phyloP scores from a whole-genome alignment of 164 flowering plant species.

The Litsea cubeba region DNA sequence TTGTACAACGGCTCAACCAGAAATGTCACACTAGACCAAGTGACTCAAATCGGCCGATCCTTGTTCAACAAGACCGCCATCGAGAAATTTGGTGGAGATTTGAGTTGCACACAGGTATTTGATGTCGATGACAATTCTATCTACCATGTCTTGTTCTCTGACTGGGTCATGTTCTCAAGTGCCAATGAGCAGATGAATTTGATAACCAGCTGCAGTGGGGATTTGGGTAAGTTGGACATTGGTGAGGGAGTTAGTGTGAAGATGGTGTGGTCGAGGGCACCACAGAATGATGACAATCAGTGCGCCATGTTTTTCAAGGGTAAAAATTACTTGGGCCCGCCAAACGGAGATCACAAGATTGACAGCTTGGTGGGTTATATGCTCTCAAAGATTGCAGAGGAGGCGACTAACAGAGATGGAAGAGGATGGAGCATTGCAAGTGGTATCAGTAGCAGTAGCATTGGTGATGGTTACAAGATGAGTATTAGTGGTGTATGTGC shows the following conservation, averaged over 20 bases:
- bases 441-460: neutral
- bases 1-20: conserved; percentile 7
- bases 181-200: conserved; percentile 2
- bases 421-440: conserved; percentile 13
- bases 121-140: conserved; percentile 6
- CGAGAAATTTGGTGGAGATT: neutral
- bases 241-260: conserved; percentile 5
- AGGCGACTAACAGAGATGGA: conserved; percentile 14
- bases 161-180: conserved; percentile 4
- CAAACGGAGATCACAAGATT: conserved; percentile 11
- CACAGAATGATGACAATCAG: conserved; percentile 1
- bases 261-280: conserved; percentile 16
- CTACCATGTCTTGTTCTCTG: conserved; percentile 10
- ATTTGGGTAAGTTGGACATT: neutral
- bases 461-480: neutral
- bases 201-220: conserved; percentile 8
- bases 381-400: conserved; percentile 12
- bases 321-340: conserved; percentile 10
- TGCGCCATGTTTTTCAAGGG: conserved; percentile 6
- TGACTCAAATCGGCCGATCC: neutral
- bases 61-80: conserved; percentile 13
- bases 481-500: conserved; percentile 8
- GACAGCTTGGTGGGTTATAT: conserved; percentile 12
- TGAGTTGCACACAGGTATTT: conserved; percentile 11
- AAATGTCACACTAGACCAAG: conserved; percentile 9